Evolutionary conservation across 352 stramenopile species (phyloP), one percentile per base, ranked within the genome.

Genomic region (Phytopythium chamaehyphon): DNA sequence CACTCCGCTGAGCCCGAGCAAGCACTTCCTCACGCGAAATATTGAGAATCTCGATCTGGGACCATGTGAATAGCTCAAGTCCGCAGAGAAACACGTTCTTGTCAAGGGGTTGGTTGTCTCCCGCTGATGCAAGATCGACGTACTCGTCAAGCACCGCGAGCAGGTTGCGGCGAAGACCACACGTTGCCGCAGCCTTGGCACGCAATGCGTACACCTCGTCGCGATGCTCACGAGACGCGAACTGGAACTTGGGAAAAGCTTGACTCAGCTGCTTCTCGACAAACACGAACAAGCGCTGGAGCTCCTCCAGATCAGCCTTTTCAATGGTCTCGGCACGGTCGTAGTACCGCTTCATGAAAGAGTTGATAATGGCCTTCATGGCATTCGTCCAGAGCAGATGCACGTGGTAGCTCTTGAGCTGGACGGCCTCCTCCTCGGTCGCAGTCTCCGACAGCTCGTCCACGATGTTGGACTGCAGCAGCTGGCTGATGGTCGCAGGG

Each of bases 61-160:
- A 73, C 59, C 70, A 76, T 9, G 73, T 59, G 47, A 76, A 76
- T n/a, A 86, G 64, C 50, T 86, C 75, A 11, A 86, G 39, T 14
- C 72, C 75, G 33, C 49, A 42, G 38, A 84, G 53, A 33, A 83
- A 86, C 23, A 60, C 57, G 43, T 62, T 54, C 24, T 75, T 71
- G 24, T 71, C 55, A 22, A 57, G 54, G n/a, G 56, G 37, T 6
- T 40, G 2, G 31, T 39, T 22, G 7, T 23, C 18, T 22, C 28
- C 54, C 2, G 42, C 33, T 23, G 65, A 60, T 3, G 64, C 63
- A 8, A 45, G 54, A 19, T 59, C 53, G 38, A 79, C 69, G 61
- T 88, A 91, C 50, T 86, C 69, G 46, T 90, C 68, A 0, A 93
- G 59, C 26, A 89, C 62, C 35, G 54, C 51, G 39, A 90, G 65